These are phyloP conservation scores for Candida labiduridarum DNA, from an alignment of 1,139 yeast species.

Conservation along the genomic window DNA sequence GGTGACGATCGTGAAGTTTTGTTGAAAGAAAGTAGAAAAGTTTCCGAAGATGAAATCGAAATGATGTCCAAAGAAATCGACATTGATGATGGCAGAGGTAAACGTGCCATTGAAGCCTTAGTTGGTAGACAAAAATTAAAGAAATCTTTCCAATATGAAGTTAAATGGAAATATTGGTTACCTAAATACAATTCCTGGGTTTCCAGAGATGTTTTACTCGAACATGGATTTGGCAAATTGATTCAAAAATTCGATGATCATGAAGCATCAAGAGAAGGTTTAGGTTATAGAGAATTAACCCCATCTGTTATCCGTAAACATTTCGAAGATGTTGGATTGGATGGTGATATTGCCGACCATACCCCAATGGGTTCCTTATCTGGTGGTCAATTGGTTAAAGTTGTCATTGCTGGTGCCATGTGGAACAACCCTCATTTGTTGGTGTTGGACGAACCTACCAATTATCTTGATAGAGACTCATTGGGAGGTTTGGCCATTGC, in stretches of 20 bases:
- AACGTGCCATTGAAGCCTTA: constrained; percentile 86
- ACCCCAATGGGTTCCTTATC: constrained; percentile 95
- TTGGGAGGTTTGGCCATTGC: constrained; percentile 97
- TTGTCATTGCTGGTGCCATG: constrained; percentile 99
- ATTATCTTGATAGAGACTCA: constrained; percentile 96
- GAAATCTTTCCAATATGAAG: constrained; percentile 94
- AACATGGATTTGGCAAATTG: constrained; percentile 83
- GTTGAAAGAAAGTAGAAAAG: constrained; percentile 88
- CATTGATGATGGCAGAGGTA: constrained; percentile 85
- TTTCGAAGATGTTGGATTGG: constrained; percentile 95
- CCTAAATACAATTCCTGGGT: constrained; percentile 96
- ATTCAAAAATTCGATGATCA: constrained; percentile 96
- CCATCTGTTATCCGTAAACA: constrained; percentile 95
- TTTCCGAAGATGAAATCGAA: constrained; percentile 80
- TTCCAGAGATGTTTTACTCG: constrained; percentile 76
- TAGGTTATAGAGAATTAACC: constrained; percentile 90
- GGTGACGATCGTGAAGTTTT: constrained; percentile 98
- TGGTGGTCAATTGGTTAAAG: constrained; percentile 98
- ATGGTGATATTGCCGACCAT: constrained; percentile 97
- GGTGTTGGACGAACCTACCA: constrained; percentile 97
- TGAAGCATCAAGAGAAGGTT: constrained; percentile 98
- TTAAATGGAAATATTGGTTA: constrained; percentile 91
- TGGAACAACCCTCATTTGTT: constrained; percentile 99
- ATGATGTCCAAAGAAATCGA: constrained; percentile 80
- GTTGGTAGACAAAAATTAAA: constrained; percentile 97